phyloP scores from a whole-genome alignment of 164 flowering plant genomes.

The Chloranthus sessilifolius region DNA sequence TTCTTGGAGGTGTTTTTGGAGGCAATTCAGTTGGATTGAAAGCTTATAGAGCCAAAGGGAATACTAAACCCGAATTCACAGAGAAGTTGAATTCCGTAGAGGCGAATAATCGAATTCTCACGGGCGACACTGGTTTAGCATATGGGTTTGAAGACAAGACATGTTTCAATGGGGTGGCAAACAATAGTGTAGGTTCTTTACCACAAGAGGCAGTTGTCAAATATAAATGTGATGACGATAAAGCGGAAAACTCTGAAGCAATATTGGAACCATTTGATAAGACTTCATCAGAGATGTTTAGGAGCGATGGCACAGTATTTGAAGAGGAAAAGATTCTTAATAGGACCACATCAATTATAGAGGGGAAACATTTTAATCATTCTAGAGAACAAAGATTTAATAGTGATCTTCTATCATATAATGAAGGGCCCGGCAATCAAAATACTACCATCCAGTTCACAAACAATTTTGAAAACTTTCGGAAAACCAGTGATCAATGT shows the following conservation, averaged over 20 bases:
- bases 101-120: slow-evolving; percentile 16
- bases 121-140: slow-evolving; percentile 6
- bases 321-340: slow-evolving; percentile 6
- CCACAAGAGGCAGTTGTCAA: slow-evolving; percentile 9
- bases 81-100: slow-evolving; percentile 10
- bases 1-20: slow-evolving; percentile 42
- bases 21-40: slow-evolving; percentile 27
- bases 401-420: not conserved
- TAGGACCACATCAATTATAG: not conserved
- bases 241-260: slow-evolving; percentile 10
- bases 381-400: not conserved
- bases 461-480: slow-evolving; percentile 19
- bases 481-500: slow-evolving; percentile 19
- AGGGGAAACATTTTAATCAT: not conserved
- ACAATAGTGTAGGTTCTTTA: slow-evolving; percentile 8
- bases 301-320: not conserved
- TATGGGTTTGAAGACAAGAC: slow-evolving; percentile 20
- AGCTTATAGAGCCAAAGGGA: slow-evolving; percentile 30
- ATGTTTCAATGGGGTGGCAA: slow-evolving; percentile 5
- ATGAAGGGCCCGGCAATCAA: slow-evolving; percentile 22
- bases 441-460: slow-evolving; percentile 18
- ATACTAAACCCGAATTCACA: slow-evolving; percentile 17
- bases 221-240: not conserved
- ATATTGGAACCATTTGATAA: slow-evolving; percentile 11
- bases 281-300: slow-evolving; percentile 8